A percentile compares a stretch with the other conserved stretches of the same genome.
These are phyloP conservation scores for Eucalyptus victrix DNA, from an alignment of 345 rosid species.

Conservation along the genomic window DNA sequence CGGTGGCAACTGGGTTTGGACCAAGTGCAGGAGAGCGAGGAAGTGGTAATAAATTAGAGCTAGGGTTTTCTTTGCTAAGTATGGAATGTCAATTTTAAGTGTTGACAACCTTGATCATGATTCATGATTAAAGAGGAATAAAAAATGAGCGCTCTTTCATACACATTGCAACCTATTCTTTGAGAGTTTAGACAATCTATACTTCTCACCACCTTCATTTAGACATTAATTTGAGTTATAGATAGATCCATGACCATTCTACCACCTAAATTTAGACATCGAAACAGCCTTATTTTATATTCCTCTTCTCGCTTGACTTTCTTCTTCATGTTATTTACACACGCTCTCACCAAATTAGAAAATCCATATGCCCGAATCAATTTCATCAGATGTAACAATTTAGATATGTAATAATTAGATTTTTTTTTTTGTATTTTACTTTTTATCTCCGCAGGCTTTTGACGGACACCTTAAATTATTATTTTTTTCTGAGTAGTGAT, in stretches of 20 bases:
- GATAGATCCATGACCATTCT: background rate
- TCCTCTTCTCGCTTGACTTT: background rate
- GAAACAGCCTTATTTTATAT: background rate
- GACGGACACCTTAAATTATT: background rate
- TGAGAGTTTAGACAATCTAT: background rate
- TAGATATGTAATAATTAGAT: background rate
- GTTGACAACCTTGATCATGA: background rate
- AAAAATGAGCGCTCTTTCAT: background rate
- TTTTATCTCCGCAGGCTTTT: background rate
- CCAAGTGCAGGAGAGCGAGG: background rate
- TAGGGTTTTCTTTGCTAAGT: background rate
- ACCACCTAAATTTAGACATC: background rate
- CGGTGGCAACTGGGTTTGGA: background rate
- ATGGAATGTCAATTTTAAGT: no score
- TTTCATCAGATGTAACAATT: background rate
- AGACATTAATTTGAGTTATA: background rate
- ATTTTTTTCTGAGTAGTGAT: background rate
- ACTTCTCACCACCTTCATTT: background rate
- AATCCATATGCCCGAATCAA: background rate
- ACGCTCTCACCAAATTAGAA: background rate
- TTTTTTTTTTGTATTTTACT: background rate
- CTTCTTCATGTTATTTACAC: background rate
- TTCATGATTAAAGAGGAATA: background rate
- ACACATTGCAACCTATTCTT: background rate
- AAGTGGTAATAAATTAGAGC: background rate